phyloP scores from a whole-genome alignment of 2,329 filamentous ascomycete species.

The Neonectria faginata region DNA sequence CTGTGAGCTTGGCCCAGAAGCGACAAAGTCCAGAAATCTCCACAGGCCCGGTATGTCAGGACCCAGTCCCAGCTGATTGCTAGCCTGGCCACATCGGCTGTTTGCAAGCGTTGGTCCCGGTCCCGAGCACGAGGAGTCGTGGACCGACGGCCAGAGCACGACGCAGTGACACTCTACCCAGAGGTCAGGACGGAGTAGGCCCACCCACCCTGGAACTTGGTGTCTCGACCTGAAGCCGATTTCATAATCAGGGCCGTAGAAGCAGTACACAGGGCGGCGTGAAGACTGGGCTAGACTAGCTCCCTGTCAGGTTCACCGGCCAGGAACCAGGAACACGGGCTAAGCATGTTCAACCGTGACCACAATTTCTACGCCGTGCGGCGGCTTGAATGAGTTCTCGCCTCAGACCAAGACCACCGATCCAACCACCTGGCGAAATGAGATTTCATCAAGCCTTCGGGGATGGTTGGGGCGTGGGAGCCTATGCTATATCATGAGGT shows the following conservation, averaged over 20 bases:
- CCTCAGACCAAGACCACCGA: background rate
- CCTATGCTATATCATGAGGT: slow-evolving; percentile 18
- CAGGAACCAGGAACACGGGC: slow-evolving; percentile 8
- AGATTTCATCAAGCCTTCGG: slow-evolving; percentile 2
- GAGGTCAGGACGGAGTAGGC: background rate
- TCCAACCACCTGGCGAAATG: background rate
- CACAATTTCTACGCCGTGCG: slow-evolving; percentile 9
- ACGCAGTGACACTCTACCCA: too few species aligned
- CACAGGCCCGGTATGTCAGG: background rate
- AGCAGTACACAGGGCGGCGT: background rate
- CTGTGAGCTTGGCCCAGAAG: background rate
- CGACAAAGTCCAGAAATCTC: slow-evolving; percentile 1
- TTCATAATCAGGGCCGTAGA: background rate
- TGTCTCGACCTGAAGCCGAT: slow-evolving; percentile 2
- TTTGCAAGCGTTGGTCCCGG: background rate
- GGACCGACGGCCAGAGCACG: background rate
- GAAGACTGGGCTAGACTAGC: slow-evolving; percentile 5
- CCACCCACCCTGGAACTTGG: background rate
- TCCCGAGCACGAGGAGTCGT: background rate
- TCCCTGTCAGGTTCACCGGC: slow-evolving; percentile 21
- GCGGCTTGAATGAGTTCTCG: slow-evolving; percentile 1
- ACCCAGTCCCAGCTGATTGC: background rate
- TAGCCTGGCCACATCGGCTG: background rate
- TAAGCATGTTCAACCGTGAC: slow-evolving; percentile 10
- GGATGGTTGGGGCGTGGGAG: background rate